Evolutionary conservation across 1,284 basidiomycete species (phyloP), one percentile per base, ranked within the genome.

Genomic region (Ustilago lituana): DNA sequence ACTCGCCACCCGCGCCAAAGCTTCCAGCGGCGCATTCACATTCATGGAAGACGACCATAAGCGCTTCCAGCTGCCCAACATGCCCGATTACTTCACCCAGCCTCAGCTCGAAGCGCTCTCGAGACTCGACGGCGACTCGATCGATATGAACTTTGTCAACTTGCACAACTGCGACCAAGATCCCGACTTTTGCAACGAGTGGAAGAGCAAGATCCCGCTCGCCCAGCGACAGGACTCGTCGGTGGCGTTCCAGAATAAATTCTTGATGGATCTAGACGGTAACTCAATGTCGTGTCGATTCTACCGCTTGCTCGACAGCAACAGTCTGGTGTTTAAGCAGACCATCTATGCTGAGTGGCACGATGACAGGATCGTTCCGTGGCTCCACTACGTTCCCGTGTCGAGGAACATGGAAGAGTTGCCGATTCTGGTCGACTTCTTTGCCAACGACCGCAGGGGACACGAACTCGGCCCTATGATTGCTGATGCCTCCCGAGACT

Each of bases 301-400:
- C 41, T 65, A 65, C 29, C 49, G 62, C 10, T 17, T 65, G n/a
- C 46, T 65, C n/a, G 62, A 65, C 27, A 65, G 62, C 62, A 65
- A 65, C 62, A 65, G 62, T 22, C 40, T 65, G 3, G 55, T 59
- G 5, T 65, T 65, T 46, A 65, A 65, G 32, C 62, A 65, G 55
- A 65, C 62, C 31, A 41, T 65, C 31, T 65, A 45, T 20, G 39
- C 39, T 6, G 62, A 65, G 38, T 65, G 55, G 55, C 62, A 65
- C 51, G 62, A 65, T 22, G 62, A 59, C 20, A 39, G 62, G 5
- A 53, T 65, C 12, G 40, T 65, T 4, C 62, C 62, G 11, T 58
- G 62, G 62, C 46, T 65, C 4, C 62, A 65, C 46, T 65, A 59
- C 45, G 41, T 65, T 19, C 62, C 62, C 19, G 45, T 65, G 4